These are phyloP conservation scores for Debaryomycetaceae sp. DNA, from an alignment of 1,139 yeast species.

Conservation along the genomic window DNA sequence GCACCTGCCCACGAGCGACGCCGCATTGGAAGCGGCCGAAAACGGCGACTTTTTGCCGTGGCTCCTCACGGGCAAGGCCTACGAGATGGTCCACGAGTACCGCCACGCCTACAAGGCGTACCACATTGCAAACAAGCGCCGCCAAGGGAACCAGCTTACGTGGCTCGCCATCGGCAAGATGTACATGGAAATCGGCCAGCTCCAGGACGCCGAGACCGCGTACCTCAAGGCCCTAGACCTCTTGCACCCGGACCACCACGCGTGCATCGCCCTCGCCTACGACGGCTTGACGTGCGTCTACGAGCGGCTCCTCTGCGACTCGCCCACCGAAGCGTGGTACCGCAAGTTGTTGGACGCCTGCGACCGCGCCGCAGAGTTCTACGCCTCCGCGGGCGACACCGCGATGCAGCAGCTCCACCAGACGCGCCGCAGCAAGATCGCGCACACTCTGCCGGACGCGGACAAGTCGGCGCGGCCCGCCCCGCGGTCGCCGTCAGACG, in stretches of 20 bases:
- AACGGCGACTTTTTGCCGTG: slow-evolving; percentile 46
- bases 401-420: slow-evolving; percentile 31
- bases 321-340: slow-evolving; percentile 40
- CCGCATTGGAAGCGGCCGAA: too few relatives aligned
- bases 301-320: slow-evolving; percentile 41
- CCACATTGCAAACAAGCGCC: slow-evolving; percentile 46
- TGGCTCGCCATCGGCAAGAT: slow-evolving; percentile 60
- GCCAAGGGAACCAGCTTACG: slow-evolving; percentile 44
- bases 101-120: slow-evolving; percentile 46
- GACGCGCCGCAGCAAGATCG: slow-evolving; percentile 29
- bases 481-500: slow-evolving; percentile 38
- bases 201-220: slow-evolving; percentile 58
- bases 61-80: slow-evolving; percentile 47
- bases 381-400: slow-evolving; percentile 35
- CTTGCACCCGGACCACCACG: slow-evolving; percentile 37
- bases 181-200: slow-evolving; percentile 46
- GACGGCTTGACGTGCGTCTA: slow-evolving; percentile 56
- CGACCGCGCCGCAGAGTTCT: slow-evolving; percentile 39
- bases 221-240: slow-evolving; percentile 53
- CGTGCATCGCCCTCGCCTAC: slow-evolving; percentile 53
- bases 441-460: slow-evolving; percentile 21
- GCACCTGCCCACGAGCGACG: too few relatives aligned
- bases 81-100: slow-evolving; percentile 34
- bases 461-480: slow-evolving; percentile 35
- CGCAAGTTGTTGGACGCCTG: slow-evolving; percentile 37